Percentiles rank a stretch among this genome's conserved stretches.
These are phyloP conservation scores for Aspergillus campestris DNA, from an alignment of 495 filamentous ascomycete species.

Conservation along the genomic window DNA sequence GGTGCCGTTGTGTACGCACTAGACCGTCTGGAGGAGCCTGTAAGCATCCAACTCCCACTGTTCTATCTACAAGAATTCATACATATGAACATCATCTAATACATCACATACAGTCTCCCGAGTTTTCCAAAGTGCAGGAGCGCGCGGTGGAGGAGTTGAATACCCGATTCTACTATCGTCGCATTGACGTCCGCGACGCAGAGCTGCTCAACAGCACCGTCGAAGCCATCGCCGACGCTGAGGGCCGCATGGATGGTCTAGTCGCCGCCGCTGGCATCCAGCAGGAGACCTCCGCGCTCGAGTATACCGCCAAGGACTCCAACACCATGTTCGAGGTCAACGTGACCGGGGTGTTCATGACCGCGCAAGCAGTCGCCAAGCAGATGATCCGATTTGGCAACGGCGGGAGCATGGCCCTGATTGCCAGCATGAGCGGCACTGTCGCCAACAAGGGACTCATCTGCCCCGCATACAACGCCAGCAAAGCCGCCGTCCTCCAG, in stretches of 20 bases:
- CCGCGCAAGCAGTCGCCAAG: conserved; percentile 59
- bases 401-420: conserved; percentile 63
- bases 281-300: conserved; percentile 59
- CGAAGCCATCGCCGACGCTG: conserved; percentile 55
- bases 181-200: conserved; percentile 78
- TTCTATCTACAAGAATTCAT: background rate
- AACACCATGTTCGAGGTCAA: conserved; percentile 68
- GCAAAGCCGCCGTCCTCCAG: conserved; percentile 81
- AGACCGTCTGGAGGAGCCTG: conserved; percentile 38
- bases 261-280: conserved; percentile 73
- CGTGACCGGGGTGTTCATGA: conserved; percentile 71
- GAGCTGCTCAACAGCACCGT: conserved; percentile 57
- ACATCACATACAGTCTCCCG: conserved; percentile 34
- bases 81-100: background rate
- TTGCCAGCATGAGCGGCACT: conserved; percentile 66
- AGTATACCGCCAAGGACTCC: conserved; percentile 59
- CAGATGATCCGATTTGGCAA: conserved; percentile 69
- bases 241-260: conserved; percentile 67
- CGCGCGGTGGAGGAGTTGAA: conserved; percentile 57
- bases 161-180: conserved; percentile 66
- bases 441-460: conserved; percentile 64
- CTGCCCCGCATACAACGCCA: conserved; percentile 82
- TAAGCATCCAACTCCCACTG: conserved; percentile 11
- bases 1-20: conserved; percentile 54
- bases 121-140: conserved; percentile 55